Percentiles rank a stretch among this genome's conserved stretches.
Conservation (phyloP, 2,329 filamentous ascomycete genomes). For the Aaosphaeria pasadenensis region DNA sequence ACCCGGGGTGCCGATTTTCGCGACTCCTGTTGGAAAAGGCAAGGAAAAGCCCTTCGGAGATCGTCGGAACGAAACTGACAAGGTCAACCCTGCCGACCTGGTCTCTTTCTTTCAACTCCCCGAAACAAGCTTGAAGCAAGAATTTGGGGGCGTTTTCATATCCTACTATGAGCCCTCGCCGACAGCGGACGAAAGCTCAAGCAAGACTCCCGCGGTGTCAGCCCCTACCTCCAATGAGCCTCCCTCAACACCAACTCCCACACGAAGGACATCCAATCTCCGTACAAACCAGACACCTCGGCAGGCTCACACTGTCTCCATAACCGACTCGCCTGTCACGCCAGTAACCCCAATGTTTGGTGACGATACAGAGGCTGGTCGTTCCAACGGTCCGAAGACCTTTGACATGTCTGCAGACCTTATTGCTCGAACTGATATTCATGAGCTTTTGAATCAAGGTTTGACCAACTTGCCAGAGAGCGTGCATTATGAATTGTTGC, state of each 20-base stretch:
- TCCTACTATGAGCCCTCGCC: conserved; percentile 66
- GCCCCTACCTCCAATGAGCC: conserved; percentile 31
- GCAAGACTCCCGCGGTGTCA: not conserved
- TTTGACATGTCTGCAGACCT: conserved; percentile 61
- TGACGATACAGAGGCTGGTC: conserved; percentile 21
- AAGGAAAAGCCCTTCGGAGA: conserved; percentile 66
- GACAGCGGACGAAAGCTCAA: conserved; percentile 18
- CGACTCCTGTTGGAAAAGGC: conserved; percentile 61
- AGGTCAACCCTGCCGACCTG: conserved; percentile 59
- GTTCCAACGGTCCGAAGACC: conserved; percentile 31
- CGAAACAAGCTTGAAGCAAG: conserved; percentile 57
- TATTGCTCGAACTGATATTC: conserved; percentile 40
- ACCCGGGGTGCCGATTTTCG: conserved; percentile 49
- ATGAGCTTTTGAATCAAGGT: conserved; percentile 42
- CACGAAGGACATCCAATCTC: conserved; percentile 61
- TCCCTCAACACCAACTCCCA: conserved; percentile 72
- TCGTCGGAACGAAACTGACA: conserved; percentile 31
- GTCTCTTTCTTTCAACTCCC: conserved; percentile 61
- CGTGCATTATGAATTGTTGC: conserved; percentile 78
- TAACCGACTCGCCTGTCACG: conserved; percentile 51
- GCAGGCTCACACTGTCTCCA: conserved; percentile 44
- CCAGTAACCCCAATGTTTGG: conserved; percentile 41
- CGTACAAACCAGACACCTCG: conserved; percentile 51
- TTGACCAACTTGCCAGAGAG: conserved; percentile 65
- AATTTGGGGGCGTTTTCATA: conserved; percentile 78